Evolutionary conservation across 352 stramenopile genomes (phyloP).

Genomic region (Proteromonas lacertae): DNA sequence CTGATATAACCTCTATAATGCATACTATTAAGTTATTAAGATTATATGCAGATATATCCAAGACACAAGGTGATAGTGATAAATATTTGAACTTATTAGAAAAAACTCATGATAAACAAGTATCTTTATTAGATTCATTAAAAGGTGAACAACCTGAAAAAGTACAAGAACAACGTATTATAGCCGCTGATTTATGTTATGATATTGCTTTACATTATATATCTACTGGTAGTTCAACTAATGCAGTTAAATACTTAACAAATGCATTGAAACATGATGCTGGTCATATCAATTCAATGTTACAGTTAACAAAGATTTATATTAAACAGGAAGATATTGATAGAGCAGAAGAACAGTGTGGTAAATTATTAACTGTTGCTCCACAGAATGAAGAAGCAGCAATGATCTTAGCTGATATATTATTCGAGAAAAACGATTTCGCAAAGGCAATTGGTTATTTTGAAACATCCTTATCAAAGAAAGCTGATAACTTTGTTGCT

Average conservation of each 20-base stretch:
- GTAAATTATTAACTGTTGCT: not conserved
- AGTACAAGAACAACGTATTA: too few relatives aligned
- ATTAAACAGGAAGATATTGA: not conserved
- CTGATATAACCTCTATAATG: too few relatives aligned
- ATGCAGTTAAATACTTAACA: not conserved
- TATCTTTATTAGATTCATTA: too few relatives aligned
- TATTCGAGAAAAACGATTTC: constrained; percentile 32
- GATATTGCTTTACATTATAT: too few relatives aligned
- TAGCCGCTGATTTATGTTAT: too few relatives aligned
- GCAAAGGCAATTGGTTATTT: constrained; percentile 46
- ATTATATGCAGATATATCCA: too few relatives aligned
- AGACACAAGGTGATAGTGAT: too few relatives aligned
- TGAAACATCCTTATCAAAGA: constrained; percentile 15
- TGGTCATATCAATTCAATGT: constrained; percentile 32
- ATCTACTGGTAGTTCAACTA: too few relatives aligned
- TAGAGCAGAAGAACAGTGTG: not conserved
- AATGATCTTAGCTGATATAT: constrained; percentile 48
- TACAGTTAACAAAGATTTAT: constrained; percentile 16
- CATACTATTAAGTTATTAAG: too few relatives aligned
- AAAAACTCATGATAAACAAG: too few relatives aligned
- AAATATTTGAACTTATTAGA: too few relatives aligned
- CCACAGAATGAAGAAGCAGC: constrained; percentile 23
- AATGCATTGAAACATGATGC: constrained; percentile 21
- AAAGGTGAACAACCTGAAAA: too few relatives aligned
- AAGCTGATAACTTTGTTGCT: constrained; percentile 47